phyloP scores from a whole-genome alignment of 768 basidiomycete genomes.

The Russula emetica region DNA sequence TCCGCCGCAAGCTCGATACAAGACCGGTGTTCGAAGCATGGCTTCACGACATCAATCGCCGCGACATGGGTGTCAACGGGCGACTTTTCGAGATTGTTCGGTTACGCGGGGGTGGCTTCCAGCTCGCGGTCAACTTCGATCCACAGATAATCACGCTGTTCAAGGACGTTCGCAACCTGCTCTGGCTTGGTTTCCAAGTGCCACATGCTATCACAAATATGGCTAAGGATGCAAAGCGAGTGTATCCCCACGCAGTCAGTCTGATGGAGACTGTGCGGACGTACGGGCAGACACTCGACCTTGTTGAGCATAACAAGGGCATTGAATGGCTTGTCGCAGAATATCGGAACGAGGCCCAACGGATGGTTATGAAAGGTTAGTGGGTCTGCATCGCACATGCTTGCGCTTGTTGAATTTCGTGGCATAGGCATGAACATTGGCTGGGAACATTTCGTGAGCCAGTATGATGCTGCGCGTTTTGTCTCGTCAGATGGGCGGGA shows the following conservation, averaged over 20 bases:
- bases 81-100: slow-evolving; percentile 88
- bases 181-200: slow-evolving; percentile 95
- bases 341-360: slow-evolving; percentile 87
- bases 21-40: slow-evolving; percentile 93
- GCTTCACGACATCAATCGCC: slow-evolving; percentile 90
- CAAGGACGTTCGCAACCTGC: slow-evolving; percentile 94
- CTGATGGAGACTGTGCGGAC: slow-evolving; percentile 99
- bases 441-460: slow-evolving; percentile 96
- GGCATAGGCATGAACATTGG: slow-evolving; percentile 82
- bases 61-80: slow-evolving; percentile 89
- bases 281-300: slow-evolving; percentile 90
- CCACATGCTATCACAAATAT: slow-evolving; percentile 93
- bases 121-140: slow-evolving; percentile 95
- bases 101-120: slow-evolving; percentile 67
- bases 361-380: slow-evolving; percentile 87
- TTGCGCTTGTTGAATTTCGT: neutral
- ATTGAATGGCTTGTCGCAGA: slow-evolving; percentile 95
- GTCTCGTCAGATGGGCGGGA: slow-evolving; percentile 75
- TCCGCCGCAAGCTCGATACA: slow-evolving; percentile 95
- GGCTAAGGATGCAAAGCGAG: slow-evolving; percentile 97
- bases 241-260: slow-evolving; percentile 97
- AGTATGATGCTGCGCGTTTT: slow-evolving; percentile 81
- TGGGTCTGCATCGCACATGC: slow-evolving; percentile 5
- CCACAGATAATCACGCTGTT: slow-evolving; percentile 97
- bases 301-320: slow-evolving; percentile 85